These are phyloP conservation scores for Tricholoma saponaceum DNA, from an alignment of 768 basidiomycete species.

Conservation along the genomic window DNA sequence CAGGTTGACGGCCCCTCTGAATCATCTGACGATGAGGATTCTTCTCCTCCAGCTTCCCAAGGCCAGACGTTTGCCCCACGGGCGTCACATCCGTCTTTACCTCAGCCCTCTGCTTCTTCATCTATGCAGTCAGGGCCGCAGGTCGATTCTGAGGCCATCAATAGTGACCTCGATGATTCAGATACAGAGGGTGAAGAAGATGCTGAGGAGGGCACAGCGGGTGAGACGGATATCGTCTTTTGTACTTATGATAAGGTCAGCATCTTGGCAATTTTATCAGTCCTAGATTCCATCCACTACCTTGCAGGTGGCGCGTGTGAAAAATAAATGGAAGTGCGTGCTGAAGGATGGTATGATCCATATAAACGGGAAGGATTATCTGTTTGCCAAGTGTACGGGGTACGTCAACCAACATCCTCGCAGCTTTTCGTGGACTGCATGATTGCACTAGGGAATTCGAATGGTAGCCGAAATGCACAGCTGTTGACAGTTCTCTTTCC, in stretches of 20 bases:
- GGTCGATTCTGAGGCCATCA: constrained; percentile 81
- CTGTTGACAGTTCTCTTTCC: neutral
- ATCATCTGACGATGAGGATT: constrained; percentile 57
- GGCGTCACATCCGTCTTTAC: constrained; percentile 69
- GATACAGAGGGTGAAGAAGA: constrained; percentile 87
- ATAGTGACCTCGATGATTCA: constrained; percentile 94
- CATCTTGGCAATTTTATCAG: constrained; percentile 1
- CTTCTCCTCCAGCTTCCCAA: constrained; percentile 62
- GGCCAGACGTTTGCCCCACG: constrained; percentile 62
- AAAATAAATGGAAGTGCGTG: constrained; percentile 99
- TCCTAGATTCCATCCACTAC: neutral
- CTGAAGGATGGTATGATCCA: constrained; percentile 98
- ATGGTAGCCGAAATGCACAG: constrained; percentile 24
- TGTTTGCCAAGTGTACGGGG: constrained; percentile 97
- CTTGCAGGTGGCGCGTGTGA: constrained; percentile 90
- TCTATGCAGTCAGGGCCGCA: constrained; percentile 28
- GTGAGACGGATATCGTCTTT: constrained; percentile 89
- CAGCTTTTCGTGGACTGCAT: constrained; percentile 4
- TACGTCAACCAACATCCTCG: constrained; percentile 33
- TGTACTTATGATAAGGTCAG: constrained; percentile 97
- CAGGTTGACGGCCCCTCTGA: constrained; percentile 81
- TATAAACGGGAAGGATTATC: constrained; percentile 94
- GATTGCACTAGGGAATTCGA: constrained; percentile 33
- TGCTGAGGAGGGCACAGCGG: constrained; percentile 67
- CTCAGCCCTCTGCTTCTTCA: constrained; percentile 47